A percentile compares a stretch with the other conserved stretches of the same genome.
Evolutionary conservation across 768 basidiomycete genomes (phyloP).

Genomic region (Agrocybe pediades): DNA sequence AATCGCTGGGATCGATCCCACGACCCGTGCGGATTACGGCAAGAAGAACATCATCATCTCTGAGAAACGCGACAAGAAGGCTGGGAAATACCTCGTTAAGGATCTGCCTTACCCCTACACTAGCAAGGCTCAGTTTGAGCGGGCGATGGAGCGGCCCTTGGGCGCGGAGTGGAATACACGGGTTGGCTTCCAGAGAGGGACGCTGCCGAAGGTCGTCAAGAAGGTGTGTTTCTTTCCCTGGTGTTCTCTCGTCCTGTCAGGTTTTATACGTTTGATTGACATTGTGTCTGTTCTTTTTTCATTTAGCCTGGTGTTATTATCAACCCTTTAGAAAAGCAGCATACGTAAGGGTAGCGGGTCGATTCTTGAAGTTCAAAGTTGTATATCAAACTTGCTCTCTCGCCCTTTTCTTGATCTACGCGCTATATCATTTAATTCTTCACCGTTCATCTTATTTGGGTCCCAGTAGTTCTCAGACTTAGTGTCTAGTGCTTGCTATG

Average conservation of each 20-base stretch:
- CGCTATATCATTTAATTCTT: no score
- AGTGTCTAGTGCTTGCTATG: no score
- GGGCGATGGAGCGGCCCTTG: constrained; percentile 75
- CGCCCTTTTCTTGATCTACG: background rate
- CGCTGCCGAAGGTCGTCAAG: constrained; percentile 82
- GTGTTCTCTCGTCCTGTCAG: background rate
- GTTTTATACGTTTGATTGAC: constrained; percentile 4
- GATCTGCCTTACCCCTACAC: constrained; percentile 97
- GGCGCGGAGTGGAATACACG: constrained; percentile 95
- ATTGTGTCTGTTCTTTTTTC: constrained; percentile 20
- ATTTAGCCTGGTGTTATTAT: constrained; percentile 27
- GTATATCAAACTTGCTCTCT: background rate
- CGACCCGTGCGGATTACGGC: constrained; percentile 78
- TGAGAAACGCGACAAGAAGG: constrained; percentile 94
- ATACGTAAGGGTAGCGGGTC: background rate
- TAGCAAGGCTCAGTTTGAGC: constrained; percentile 89
- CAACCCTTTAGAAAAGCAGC: background rate
- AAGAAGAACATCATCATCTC: constrained; percentile 94
- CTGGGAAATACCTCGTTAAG: constrained; percentile 83
- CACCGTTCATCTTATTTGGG: no score
- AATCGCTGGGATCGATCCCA: constrained; percentile 78
- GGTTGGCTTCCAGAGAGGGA: constrained; percentile 79
- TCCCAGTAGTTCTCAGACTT: no score
- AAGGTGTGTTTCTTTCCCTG: constrained; percentile 54
- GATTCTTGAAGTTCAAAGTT: background rate